Conservation (phyloP, 2,329 filamentous ascomycete species). For the Pestalotiopsis sp. region DNA sequence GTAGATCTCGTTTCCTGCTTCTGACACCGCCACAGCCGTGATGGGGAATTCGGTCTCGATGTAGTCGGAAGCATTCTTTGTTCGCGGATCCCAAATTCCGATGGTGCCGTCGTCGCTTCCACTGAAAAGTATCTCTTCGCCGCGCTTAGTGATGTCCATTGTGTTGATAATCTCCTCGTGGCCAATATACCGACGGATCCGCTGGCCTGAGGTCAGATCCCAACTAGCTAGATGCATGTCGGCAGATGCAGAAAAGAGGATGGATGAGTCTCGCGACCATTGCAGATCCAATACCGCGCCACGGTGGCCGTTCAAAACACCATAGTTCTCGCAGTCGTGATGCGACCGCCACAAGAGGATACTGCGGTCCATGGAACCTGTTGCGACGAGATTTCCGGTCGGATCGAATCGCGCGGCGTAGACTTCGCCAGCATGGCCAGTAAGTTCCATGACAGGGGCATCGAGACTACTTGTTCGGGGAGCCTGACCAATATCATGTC, state of each 20-base stretch:
- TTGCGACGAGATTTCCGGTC: constrained; percentile 85
- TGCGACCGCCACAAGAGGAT: constrained; percentile 96
- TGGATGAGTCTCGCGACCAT: constrained; percentile 93
- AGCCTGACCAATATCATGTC: constrained; percentile 53
- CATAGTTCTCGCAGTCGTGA: constrained; percentile 93
- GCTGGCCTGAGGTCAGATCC: constrained; percentile 89
- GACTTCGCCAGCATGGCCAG: constrained; percentile 81
- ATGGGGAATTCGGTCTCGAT: constrained; percentile 91
- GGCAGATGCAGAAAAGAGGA: constrained; percentile 89
- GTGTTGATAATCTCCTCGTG: constrained; percentile 97
- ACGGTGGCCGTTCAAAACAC: constrained; percentile 84
- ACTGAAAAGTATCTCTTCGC: constrained; percentile 87
- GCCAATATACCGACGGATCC: constrained; percentile 89
- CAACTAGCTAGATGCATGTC: constrained; percentile 93
- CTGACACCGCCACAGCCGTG: constrained; percentile 87
- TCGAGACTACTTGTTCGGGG: constrained; percentile 81
- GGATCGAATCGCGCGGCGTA: constrained; percentile 91
- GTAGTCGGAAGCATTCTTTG: constrained; percentile 85
- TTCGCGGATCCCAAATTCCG: constrained; percentile 92
- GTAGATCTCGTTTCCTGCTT: constrained; percentile 94
- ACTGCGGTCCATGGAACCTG: constrained; percentile 91
- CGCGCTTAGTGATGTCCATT: constrained; percentile 84
- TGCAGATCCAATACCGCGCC: constrained; percentile 90
- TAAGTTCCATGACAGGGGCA: constrained; percentile 92
- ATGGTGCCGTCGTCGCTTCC: constrained; percentile 93